Conservation (phyloP, 2,329 filamentous ascomycete species). For the Penicillium palitans region DNA sequence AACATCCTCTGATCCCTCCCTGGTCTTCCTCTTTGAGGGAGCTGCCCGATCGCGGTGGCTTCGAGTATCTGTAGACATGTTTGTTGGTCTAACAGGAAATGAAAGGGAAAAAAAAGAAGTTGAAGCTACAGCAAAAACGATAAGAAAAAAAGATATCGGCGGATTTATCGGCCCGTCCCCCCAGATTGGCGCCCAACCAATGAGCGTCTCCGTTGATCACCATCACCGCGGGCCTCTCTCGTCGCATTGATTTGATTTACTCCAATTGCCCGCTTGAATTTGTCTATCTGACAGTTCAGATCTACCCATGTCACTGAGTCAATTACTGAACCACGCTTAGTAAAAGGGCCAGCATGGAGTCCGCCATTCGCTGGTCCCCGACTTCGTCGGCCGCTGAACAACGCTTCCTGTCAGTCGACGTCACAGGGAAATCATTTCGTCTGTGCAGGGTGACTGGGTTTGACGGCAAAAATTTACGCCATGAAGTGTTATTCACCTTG, state of each 20-base stretch:
- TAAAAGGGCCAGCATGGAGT: constrained; percentile 31
- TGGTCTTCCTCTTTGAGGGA: constrained; percentile 32
- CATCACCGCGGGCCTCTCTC: constrained; percentile 10
- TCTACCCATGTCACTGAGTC: not conserved
- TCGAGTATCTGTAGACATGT: constrained; percentile 18
- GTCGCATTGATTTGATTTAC: constrained; percentile 12
- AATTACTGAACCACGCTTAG: constrained; percentile 1
- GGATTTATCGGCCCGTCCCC: constrained; percentile 36
- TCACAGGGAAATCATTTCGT: constrained; percentile 59
- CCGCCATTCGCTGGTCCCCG: constrained; percentile 64
- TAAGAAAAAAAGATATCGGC: constrained; percentile 28
- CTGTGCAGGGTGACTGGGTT: constrained; percentile 54
- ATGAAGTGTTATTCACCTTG: constrained; percentile 55
- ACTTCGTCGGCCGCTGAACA: constrained; percentile 55
- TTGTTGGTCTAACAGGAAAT: constrained; percentile 4
- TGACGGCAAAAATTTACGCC: constrained; percentile 46
- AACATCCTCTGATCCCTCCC: constrained; percentile 29
- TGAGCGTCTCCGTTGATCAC: constrained; percentile 17
- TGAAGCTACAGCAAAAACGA: constrained; percentile 8
- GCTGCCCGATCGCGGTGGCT: constrained; percentile 19
- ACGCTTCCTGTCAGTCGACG: constrained; percentile 63
- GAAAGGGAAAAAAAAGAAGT: constrained; percentile 2
- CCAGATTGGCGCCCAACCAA: constrained; percentile 31
- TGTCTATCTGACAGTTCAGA: not conserved
- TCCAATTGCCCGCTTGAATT: not conserved